Conservation (phyloP, 2,329 filamentous ascomycete genomes). For the Penicillium sp. region DNA sequence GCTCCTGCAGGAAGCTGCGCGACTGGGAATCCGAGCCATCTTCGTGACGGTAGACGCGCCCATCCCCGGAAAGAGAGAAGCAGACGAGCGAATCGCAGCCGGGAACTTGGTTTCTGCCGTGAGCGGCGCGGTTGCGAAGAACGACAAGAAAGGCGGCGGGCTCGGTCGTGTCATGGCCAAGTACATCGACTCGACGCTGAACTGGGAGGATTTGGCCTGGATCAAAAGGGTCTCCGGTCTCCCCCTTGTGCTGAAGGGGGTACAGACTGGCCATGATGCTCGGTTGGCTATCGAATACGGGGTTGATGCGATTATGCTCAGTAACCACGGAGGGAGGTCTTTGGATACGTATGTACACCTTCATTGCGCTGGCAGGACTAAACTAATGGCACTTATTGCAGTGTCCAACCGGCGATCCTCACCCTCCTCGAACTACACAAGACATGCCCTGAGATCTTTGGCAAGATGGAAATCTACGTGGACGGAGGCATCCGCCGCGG, state of each 20-base stretch:
- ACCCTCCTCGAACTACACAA: slow-evolving; percentile 59
- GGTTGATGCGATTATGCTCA: slow-evolving; percentile 60
- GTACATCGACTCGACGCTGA: slow-evolving; percentile 58
- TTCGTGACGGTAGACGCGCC: slow-evolving; percentile 6
- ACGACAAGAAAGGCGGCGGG: slow-evolving; percentile 60
- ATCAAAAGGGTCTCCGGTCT: slow-evolving; percentile 54
- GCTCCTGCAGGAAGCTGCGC: not conserved
- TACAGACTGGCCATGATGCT: slow-evolving; percentile 62
- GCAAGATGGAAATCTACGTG: slow-evolving; percentile 57
- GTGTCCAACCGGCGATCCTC: slow-evolving; percentile 53
- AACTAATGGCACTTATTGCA: not conserved
- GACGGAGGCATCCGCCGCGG: slow-evolving; percentile 61
- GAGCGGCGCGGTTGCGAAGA: slow-evolving; percentile 48
- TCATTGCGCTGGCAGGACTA: not conserved
- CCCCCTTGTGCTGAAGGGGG: slow-evolving; percentile 61
- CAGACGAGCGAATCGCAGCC: slow-evolving; percentile 49
- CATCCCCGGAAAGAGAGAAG: slow-evolving; percentile 8
- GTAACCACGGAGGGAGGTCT: slow-evolving; percentile 65
- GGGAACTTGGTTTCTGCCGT: slow-evolving; percentile 39
- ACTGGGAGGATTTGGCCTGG: slow-evolving; percentile 61
- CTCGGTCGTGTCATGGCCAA: slow-evolving; percentile 58
- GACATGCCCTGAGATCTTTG: slow-evolving; percentile 55
- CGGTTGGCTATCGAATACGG: slow-evolving; percentile 55
- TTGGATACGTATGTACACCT: slow-evolving; percentile 49
- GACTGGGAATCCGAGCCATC: not conserved